These are phyloP conservation scores for Xeromyces bisporus DNA, from an alignment of 495 filamentous ascomycete species.

Conservation along the genomic window DNA sequence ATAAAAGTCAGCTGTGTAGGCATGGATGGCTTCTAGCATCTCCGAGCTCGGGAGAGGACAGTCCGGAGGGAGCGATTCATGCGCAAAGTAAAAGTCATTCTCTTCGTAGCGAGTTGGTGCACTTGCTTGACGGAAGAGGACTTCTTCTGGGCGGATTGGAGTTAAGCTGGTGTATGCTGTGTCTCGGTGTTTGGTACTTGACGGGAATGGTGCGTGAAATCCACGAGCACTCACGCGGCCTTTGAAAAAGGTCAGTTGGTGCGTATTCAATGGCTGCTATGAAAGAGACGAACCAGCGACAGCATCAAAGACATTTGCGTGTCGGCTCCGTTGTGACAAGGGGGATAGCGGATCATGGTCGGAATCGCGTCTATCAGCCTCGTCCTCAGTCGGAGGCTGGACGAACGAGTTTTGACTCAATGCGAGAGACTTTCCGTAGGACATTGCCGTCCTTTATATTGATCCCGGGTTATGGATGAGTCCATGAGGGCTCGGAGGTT, in stretches of 20 bases:
- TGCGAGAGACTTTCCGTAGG: slow-evolving; percentile 8
- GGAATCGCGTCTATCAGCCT: slow-evolving; percentile 1
- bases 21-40: slow-evolving; percentile 58
- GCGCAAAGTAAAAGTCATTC: slow-evolving; percentile 52
- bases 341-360: slow-evolving; percentile 1
- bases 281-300: slow-evolving; percentile 42
- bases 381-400: slow-evolving; percentile 4
- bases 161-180: slow-evolving; percentile 33
- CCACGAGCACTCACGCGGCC: slow-evolving; percentile 33
- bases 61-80: slow-evolving; percentile 33
- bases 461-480: too few relatives aligned
- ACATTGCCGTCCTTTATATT: slow-evolving; percentile 6
- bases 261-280: too few relatives aligned
- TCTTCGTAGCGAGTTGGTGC: slow-evolving; percentile 50
- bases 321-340: slow-evolving; percentile 11
- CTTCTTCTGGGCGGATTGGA: slow-evolving; percentile 52
- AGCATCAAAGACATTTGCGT: slow-evolving; percentile 57
- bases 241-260: too few relatives aligned
- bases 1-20: slow-evolving; percentile 61
- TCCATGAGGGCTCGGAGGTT: too few relatives aligned
- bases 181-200: slow-evolving; percentile 29
- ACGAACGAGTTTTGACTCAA: slow-evolving; percentile 10
- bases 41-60: slow-evolving; percentile 51
- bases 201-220: slow-evolving; percentile 20
- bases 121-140: slow-evolving; percentile 45